Evolutionary conservation across 2,329 filamentous ascomycete genomes (phyloP).

Genomic region (Tolypocladium pustulatum): DNA sequence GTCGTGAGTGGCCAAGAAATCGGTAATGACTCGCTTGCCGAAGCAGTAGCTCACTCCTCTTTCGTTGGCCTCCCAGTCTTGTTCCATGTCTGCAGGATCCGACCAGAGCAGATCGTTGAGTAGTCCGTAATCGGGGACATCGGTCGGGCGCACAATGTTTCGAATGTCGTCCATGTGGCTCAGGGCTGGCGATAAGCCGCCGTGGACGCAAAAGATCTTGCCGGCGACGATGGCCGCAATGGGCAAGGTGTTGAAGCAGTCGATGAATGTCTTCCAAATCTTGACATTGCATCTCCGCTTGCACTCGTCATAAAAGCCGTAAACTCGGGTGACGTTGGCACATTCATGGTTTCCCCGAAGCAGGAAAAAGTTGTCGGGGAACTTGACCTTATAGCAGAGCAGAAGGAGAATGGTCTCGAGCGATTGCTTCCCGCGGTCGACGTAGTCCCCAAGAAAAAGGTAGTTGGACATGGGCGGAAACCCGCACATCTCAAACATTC

Average conservation of each 20-base stretch:
- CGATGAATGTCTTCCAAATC: constrained; percentile 95
- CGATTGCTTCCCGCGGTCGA: constrained; percentile 92
- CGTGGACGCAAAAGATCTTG: constrained; percentile 97
- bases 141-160: constrained; percentile 88
- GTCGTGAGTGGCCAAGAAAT: constrained; percentile 88
- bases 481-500: constrained; percentile 97
- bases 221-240: constrained; percentile 95
- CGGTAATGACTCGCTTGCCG: constrained; percentile 94
- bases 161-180: constrained; percentile 98
- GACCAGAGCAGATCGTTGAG: constrained; percentile 96
- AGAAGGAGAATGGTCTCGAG: constrained; percentile 88
- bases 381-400: constrained; percentile 95
- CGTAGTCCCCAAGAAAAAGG: constrained; percentile 90
- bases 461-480: constrained; percentile 90
- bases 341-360: constrained; percentile 94
- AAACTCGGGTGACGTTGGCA: constrained; percentile 89
- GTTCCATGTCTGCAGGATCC: constrained; percentile 95
- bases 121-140: constrained; percentile 92
- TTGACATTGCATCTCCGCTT: constrained; percentile 94
- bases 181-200: constrained; percentile 82
- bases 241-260: constrained; percentile 90
- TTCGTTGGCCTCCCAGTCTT: constrained; percentile 96
- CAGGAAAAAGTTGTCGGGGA: constrained; percentile 94
- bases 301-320: constrained; percentile 97
- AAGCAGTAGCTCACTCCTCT: constrained; percentile 97